Conservation (phyloP, 2,329 filamentous ascomycete genomes). For the Neurospora crassa region DNA sequence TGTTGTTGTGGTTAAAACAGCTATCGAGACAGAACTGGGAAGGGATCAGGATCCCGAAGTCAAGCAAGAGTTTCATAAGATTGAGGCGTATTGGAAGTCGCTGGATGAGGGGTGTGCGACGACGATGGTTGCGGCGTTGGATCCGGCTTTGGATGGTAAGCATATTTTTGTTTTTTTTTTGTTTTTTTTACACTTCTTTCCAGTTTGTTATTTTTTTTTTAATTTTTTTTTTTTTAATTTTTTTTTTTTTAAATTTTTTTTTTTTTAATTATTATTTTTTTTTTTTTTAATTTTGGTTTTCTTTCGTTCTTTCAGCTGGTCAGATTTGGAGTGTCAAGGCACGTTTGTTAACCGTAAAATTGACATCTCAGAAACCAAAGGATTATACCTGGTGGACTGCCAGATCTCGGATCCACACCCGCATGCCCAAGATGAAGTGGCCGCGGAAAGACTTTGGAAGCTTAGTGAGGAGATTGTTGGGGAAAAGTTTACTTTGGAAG, state of each 20-base stretch:
- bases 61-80: conserved; percentile 19
- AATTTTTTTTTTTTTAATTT: not conserved
- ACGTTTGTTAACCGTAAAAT: not conserved
- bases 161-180: not conserved
- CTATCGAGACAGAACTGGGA: conserved; percentile 25
- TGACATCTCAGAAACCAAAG: conserved; percentile 13
- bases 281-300: not conserved
- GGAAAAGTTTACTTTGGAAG: conserved; percentile 16
- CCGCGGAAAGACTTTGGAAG: conserved; percentile 34
- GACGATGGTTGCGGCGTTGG: conserved; percentile 31
- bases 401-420: conserved; percentile 23
- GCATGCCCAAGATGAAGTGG: conserved; percentile 25
- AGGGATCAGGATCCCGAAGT: conserved; percentile 26
- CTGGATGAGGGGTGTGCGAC: conserved; percentile 29
- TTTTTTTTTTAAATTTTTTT: no score
- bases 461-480: conserved; percentile 34
- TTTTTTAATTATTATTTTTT: not conserved
- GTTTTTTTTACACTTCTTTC: no score
- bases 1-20: conserved; percentile 11
- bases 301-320: not conserved
- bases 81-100: conserved; percentile 25
- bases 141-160: conserved; percentile 25
- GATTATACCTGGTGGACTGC: conserved; percentile 31
- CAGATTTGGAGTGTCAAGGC: no score
- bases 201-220: not conserved